These are phyloP conservation scores for Diplodia intermedia DNA, from an alignment of 2,329 filamentous ascomycete species.

Conservation along the genomic window DNA sequence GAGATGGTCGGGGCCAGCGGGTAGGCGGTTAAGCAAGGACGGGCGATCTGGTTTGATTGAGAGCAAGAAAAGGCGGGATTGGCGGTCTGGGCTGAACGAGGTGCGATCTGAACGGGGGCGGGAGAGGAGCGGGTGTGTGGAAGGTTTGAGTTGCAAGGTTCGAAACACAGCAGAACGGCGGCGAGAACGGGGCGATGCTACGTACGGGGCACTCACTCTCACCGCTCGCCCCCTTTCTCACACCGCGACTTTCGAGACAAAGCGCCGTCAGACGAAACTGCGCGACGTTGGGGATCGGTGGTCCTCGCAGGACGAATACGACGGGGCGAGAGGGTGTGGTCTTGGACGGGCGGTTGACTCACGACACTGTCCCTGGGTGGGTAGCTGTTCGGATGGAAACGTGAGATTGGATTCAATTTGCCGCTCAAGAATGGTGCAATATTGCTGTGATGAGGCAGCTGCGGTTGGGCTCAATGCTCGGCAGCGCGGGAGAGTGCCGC, in stretches of 20 bases:
- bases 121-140: too few species aligned
- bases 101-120: background rate
- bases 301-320: background rate
- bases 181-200: background rate
- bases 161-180: slow-evolving; percentile 9
- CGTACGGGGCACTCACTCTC: background rate
- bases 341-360: too few species aligned
- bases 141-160: too few species aligned
- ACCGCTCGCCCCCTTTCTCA: background rate
- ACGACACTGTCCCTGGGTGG: too few species aligned
- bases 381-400: too few species aligned
- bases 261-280: slow-evolving; percentile 17
- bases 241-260: background rate
- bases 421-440: too few species aligned
- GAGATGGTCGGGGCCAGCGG: background rate
- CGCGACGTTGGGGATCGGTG: background rate
- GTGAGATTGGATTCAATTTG: too few species aligned
- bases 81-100: slow-evolving; percentile 12
- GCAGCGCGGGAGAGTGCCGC: background rate
- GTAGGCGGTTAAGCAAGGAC: slow-evolving; percentile 21
- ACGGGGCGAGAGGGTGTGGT: background rate
- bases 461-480: too few species aligned
- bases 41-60: slow-evolving; percentile 6
- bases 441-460: too few species aligned
- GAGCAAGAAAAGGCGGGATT: background rate